Base-by-base conservation (phyloP, 768 basidiomycete genomes). In the Suillus clintonianus region DNA sequence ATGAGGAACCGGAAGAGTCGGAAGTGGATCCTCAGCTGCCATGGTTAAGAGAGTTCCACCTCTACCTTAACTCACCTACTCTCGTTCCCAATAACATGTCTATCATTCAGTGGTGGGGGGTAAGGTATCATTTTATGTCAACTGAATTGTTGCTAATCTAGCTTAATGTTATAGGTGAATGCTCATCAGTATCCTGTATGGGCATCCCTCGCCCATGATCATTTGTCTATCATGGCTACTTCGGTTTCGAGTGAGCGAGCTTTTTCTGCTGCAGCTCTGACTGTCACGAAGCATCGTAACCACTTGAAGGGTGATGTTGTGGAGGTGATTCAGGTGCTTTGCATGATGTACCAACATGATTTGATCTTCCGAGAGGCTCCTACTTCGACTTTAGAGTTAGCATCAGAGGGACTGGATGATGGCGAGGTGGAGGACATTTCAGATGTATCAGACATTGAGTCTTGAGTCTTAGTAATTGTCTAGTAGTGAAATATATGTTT, bases 261-360 rank as follows among this genome's bases (percentile, higher is more conserved):
- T 4, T 82, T 82, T 64, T 82, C 76, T 1, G 67, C 71, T 4
- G 79, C 73, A 13, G 78, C 79, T 6, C 78, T 81, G 32, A 81
- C 80, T 0, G 73, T 80, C 47, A 72, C 65, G 15, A 79, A 79
- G 62, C 72, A 67, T 24, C 69, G 71, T 5, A 79, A 76, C 60
- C 65, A 71, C 11, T 70, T 79, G 45, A 75, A 78, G 58, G 73
- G 64, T 17, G 75, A 80, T 66, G 71, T 78, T 60, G 71, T 79
- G 6, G 73, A 79, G 61, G 77, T 76, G 2, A 43, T 77, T 32
- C 74, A 79, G 60, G 71, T 63, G 42, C 56, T 77, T 13, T 75
- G 75, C 58, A 75, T 73, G 58, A 42, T 70, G 6, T 64, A 69
- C 48, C 54, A 67, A 19, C 14, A 62, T 39, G 66, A 75, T 57